A percentile compares a stretch with the other conserved stretches of the same genome.
These are phyloP conservation scores for Clausena lansium DNA, from an alignment of 345 rosid genomes.

Conservation along the genomic window DNA sequence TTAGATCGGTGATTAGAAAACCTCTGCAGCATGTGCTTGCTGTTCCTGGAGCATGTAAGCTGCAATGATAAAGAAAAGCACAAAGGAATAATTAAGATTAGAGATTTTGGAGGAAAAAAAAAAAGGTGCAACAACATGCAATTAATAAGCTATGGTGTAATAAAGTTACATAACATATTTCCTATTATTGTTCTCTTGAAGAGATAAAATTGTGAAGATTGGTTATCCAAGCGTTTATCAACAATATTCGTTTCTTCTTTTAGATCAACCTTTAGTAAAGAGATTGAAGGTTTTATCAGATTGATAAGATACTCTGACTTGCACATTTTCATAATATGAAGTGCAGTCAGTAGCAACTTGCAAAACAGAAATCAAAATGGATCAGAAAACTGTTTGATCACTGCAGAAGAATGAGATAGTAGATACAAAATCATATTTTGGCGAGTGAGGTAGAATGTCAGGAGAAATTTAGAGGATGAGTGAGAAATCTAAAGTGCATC, in stretches of 20 bases:
- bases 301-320: neutral
- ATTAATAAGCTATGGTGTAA: neutral
- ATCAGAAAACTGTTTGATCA: neutral
- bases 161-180: neutral
- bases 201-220: neutral
- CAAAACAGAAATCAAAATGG: neutral
- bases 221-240: neutral
- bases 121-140: neutral
- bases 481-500: slow-evolving; percentile 1
- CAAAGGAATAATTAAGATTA: slow-evolving; percentile 1
- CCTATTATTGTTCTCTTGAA: neutral
- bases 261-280: neutral
- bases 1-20: slow-evolving; percentile 20
- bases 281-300: neutral
- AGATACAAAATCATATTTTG: neutral
- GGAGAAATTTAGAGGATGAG: slow-evolving; percentile 18
- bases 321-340: neutral
- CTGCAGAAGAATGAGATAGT: neutral
- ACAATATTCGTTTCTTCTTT: neutral
- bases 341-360: neutral
- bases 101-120: neutral
- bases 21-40: slow-evolving; percentile 92
- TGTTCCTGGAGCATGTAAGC: slow-evolving; percentile 88
- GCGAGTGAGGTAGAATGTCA: neutral
- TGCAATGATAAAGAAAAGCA: slow-evolving; percentile 28